phyloP scores from a whole-genome alignment of 768 basidiomycete genomes.

The Tremella mesenterica region DNA sequence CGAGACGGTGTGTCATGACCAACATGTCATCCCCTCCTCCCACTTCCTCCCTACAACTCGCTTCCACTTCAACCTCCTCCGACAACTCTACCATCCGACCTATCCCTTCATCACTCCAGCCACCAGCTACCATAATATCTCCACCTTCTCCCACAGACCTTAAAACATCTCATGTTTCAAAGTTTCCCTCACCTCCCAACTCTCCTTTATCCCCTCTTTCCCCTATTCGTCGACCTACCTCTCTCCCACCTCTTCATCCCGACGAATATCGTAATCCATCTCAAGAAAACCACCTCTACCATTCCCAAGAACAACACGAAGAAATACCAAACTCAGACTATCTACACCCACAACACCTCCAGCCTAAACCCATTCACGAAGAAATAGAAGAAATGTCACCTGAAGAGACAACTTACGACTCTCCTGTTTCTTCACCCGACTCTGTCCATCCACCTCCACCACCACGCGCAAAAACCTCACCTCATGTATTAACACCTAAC shows the following conservation, averaged over 20 bases:
- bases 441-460: too few relatives aligned
- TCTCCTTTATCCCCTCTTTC: not conserved
- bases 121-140: conserved; percentile 32
- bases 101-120: conserved; percentile 16
- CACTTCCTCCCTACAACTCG: not conserved
- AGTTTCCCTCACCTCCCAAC: too few relatives aligned
- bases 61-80: not conserved
- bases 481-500: too few relatives aligned
- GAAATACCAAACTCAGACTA: too few relatives aligned
- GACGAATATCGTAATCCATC: conserved; percentile 7
- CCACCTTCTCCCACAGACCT: conserved; percentile 35
- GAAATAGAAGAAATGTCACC: too few relatives aligned
- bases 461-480: too few relatives aligned
- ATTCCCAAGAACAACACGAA: not conserved
- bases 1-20: too few relatives aligned
- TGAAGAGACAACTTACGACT: too few relatives aligned
- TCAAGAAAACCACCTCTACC: too few relatives aligned
- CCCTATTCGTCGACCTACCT: not conserved
- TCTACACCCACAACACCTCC: too few relatives aligned
- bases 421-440: too few relatives aligned
- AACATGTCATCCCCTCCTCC: not conserved
- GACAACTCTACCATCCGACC: not conserved
- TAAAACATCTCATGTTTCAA: conserved; percentile 9
- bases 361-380: too few relatives aligned
- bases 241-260: not conserved